Percentiles rank a stretch among this genome's conserved stretches.
phyloP scores from a whole-genome alignment of 768 basidiomycete species.

The Piloderma croceum region DNA sequence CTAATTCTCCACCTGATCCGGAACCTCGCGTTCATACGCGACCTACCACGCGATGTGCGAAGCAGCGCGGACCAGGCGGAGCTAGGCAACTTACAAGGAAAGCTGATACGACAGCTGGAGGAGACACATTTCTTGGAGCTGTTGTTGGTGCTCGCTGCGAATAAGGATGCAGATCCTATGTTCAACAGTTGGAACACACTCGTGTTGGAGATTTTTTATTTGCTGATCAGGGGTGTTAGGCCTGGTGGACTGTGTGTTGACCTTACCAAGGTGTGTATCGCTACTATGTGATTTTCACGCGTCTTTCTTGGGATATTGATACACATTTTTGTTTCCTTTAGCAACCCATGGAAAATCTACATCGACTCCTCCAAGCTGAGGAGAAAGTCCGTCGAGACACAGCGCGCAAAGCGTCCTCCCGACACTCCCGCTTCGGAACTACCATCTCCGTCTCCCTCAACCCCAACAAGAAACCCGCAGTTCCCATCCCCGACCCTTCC shows the following conservation, averaged over 20 bases:
- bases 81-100: conserved; percentile 70
- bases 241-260: conserved; percentile 54
- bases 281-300: conserved; percentile 5
- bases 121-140: conserved; percentile 72
- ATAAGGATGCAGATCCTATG: conserved; percentile 67
- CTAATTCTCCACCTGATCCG: conserved; percentile 85
- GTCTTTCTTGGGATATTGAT: conserved; percentile 10
- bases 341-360: conserved; percentile 66
- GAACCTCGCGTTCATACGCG: conserved; percentile 92
- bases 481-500: conserved; percentile 14
- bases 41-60: conserved; percentile 66
- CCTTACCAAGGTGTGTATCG: conserved; percentile 54
- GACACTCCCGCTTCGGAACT: conserved; percentile 96
- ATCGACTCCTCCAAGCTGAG: conserved; percentile 74
- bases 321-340: conserved; percentile 19
- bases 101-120: conserved; percentile 63
- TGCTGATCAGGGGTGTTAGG: conserved; percentile 77
- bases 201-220: conserved; percentile 88
- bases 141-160: conserved; percentile 80
- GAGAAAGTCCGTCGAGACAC: conserved; percentile 54
- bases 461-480: conserved; percentile 39
- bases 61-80: conserved; percentile 76
- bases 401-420: conserved; percentile 52
- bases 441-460: conserved; percentile 80
- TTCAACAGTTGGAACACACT: conserved; percentile 86